Evolutionary conservation across 768 basidiomycete genomes (phyloP), one percentile per base, ranked within the genome.

Genomic region (Leucocoprinus sp.): DNA sequence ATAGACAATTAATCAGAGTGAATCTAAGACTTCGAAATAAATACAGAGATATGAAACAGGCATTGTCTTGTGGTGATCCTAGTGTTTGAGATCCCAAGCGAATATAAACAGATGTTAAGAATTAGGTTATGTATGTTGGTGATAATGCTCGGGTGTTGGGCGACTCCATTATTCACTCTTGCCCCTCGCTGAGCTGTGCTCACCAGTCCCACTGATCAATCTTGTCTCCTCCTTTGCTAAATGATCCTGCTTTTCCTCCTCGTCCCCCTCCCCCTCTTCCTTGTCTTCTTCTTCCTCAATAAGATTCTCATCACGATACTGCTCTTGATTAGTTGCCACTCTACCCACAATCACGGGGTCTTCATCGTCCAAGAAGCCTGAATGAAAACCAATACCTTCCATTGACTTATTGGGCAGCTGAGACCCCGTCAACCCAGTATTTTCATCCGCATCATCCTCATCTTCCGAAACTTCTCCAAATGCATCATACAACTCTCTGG

Each of bases 401-500:
- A 55, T 66, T 27, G 63, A 52, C n/a, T 57, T 58, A 22, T 60
- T 59, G 40, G 49, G 55, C 5, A 9, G 12, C 11, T 35, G 33
- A 3, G 60, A 62, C 55, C 65, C 63, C 22, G 72, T 70, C 42
- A 93, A 66, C 23, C 74, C 75, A 0, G 82, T 81, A 51, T 73
- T 72, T 58, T 93, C 92, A 55, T 88, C 78, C 11, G 67, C 80
- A 48, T 85, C 81, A 24, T 88, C 82, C 12, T 83, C 84, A 36
- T 89, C 85, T 50, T 90, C 92, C 23, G 83, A 85, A 21, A 82
- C 74, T 57, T 92, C 91, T 27, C 91, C 92, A 64, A 98, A 98
- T 14, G 95, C 93, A 63, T 98, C 93, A 56, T 97, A 98, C 50
- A 99, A 59, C 64, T 97, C 95, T 65, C 85, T 85, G 40, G 92